phyloP scores from a whole-genome alignment of 2,329 filamentous ascomycete genomes.

The Mycogone perniciosa region DNA sequence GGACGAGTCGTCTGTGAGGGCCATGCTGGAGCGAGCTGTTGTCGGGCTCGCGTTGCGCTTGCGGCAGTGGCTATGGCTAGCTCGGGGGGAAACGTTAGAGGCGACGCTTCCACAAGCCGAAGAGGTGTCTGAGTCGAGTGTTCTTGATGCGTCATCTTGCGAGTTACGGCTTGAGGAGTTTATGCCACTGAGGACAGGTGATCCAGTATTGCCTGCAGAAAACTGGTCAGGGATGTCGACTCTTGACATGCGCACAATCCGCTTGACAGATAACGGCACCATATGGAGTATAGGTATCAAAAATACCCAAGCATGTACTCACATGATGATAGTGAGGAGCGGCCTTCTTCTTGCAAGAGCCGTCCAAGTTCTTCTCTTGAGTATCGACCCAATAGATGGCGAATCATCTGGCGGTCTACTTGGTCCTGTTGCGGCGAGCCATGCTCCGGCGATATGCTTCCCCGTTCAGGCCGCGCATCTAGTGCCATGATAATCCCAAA shows the following conservation, averaged over 20 bases:
- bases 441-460: conserved; percentile 24
- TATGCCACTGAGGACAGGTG: conserved; percentile 30
- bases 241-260: background rate
- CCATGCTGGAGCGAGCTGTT: conserved; percentile 3
- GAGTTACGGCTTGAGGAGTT: conserved; percentile 15
- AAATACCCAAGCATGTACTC: conserved; percentile 17
- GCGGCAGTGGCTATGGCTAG: conserved; percentile 29
- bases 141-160: conserved; percentile 29
- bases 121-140: conserved; percentile 35
- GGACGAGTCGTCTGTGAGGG: conserved; percentile 16
- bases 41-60: conserved; percentile 20
- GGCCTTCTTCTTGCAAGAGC: conserved; percentile 28
- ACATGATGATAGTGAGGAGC: conserved; percentile 22
- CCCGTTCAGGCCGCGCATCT: conserved; percentile 27
- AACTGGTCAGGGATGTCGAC: background rate
- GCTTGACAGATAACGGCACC: background rate
- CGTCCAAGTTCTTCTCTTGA: conserved; percentile 27
- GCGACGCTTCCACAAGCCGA: conserved; percentile 35
- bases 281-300: background rate
- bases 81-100: conserved; percentile 33
- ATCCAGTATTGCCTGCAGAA: conserved; percentile 24
- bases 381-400: conserved; percentile 29
- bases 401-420: conserved; percentile 30
- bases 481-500: conserved; percentile 20
- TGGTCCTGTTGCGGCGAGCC: conserved; percentile 20